phyloP scores from a whole-genome alignment of 208 protist genomes.

The Acanthamoeba triangularis region DNA sequence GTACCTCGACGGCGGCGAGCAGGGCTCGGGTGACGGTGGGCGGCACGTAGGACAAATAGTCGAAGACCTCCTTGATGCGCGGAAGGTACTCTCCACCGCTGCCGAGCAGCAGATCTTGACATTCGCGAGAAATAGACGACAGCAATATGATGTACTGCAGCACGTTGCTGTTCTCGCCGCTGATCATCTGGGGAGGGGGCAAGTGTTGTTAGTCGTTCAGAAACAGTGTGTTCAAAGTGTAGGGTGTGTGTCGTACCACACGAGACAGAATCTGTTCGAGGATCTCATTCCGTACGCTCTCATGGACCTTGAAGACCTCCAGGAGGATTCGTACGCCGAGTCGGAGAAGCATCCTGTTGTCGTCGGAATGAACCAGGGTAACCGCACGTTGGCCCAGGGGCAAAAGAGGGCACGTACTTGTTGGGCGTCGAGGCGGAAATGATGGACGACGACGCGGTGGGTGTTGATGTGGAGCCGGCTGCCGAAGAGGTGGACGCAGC shows the following conservation, averaged over 20 bases:
- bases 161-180: constrained; percentile 69
- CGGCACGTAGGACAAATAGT: constrained; percentile 70
- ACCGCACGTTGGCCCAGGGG: no score
- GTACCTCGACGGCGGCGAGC: constrained; percentile 46
- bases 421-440: constrained; percentile 34
- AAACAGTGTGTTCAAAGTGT: not conserved
- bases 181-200: constrained; percentile 58
- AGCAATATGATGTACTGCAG: constrained; percentile 67
- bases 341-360: constrained; percentile 17
- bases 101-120: constrained; percentile 60
- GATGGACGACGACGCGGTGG: not conserved
- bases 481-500: not conserved
- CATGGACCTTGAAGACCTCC: constrained; percentile 67
- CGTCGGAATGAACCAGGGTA: not conserved
- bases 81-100: constrained; percentile 56
- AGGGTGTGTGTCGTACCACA: not conserved
- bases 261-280: constrained; percentile 75
- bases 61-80: constrained; percentile 75
- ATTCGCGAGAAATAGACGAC: constrained; percentile 32
- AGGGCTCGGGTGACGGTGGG: constrained; percentile 56
- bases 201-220: no score
- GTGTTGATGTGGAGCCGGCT: not conserved
- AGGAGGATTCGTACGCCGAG: constrained; percentile 36
- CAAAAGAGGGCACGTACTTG: not conserved
- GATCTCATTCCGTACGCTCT: constrained; percentile 67